A percentile compares a stretch with the other conserved stretches of the same genome.
These are phyloP conservation scores for Cyathus striatus DNA, from an alignment of 768 basidiomycete genomes.

Conservation along the genomic window DNA sequence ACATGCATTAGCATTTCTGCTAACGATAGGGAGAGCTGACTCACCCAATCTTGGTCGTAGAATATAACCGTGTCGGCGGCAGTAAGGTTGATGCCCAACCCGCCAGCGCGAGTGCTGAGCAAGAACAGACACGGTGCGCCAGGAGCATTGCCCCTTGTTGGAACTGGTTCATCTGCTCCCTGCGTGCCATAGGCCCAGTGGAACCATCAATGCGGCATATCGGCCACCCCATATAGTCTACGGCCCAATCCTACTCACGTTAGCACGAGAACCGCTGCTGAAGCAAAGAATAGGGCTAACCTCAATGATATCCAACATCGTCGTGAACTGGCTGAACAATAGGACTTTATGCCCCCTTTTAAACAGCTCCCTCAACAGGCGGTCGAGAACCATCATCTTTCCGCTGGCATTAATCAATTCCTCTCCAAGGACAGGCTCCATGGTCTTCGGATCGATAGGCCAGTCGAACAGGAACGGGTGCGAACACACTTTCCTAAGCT, in stretches of 20 bases:
- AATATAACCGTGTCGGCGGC: slow-evolving; percentile 92
- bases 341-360: slow-evolving; percentile 76
- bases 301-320: slow-evolving; percentile 94
- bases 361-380: slow-evolving; percentile 81
- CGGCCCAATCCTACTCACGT: slow-evolving; percentile 80
- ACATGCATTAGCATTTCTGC: background rate
- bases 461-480: slow-evolving; percentile 91
- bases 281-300: slow-evolving; percentile 29
- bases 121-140: slow-evolving; percentile 73
- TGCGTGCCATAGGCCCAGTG: slow-evolving; percentile 75
- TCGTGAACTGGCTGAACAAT: slow-evolving; percentile 92
- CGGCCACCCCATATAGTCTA: slow-evolving; percentile 72
- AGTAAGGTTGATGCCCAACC: slow-evolving; percentile 74
- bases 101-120: slow-evolving; percentile 75
- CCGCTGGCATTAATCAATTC: slow-evolving; percentile 84
- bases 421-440: slow-evolving; percentile 63
- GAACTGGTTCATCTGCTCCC: slow-evolving; percentile 81
- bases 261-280: no score
- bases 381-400: slow-evolving; percentile 96
- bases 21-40: slow-evolving; percentile 10
- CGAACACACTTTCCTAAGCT: slow-evolving; percentile 92
- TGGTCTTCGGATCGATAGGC: slow-evolving; percentile 61
- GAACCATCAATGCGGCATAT: slow-evolving; percentile 92
- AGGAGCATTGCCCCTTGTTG: slow-evolving; percentile 61
- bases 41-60: slow-evolving; percentile 89